Base-by-base conservation (phyloP, 1,284 basidiomycete genomes). In the Phylloboletellus chloephorus region DNA sequence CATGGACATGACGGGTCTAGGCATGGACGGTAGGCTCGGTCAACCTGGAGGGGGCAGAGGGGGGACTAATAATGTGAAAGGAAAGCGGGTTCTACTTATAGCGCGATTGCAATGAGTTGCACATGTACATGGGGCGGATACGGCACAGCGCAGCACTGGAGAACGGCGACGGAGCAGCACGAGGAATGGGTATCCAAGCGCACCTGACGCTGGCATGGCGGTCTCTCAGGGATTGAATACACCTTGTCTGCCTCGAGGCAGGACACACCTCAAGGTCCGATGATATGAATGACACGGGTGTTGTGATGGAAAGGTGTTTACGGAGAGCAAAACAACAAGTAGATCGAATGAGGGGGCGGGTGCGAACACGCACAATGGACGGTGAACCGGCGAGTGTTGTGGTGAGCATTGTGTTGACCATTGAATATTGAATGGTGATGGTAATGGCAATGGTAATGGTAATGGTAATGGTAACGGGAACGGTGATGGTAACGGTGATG, bases 21-120 rank as follows among this genome's bases (percentile, higher is more conserved):
- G n/a, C n/a, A n/a, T n/a, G n/a, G n/a, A n/a, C n/a, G n/a, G n/a
- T 26, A 35, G 37, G 39, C 53, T 31, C 49, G 54, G 20, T 59
- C 54, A 46, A 41, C 57, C 42, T 33, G 53, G 7, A 20, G 9
- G n/a, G n/a, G n/a, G n/a, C n/a, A n/a, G n/a, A n/a, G n/a, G n/a
- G n/a, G n/a, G n/a, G n/a, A n/a, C n/a, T n/a, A n/a, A n/a, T n/a
- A n/a, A n/a, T n/a, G n/a, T n/a, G n/a, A 34, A 43, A 31, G 35
- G 17, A 24, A 22, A 23, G 39, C 8, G 13, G 22, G 39, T 29
- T 9, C 31, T 53, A 32, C 44, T 56, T 54, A 53, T 57, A 55
- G 16, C 29, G 39, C 11, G n/a, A n/a, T 25, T 10, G 31, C 19
- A 26, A 33, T 20, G n/a, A 36, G 28, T 17, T 40, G 33, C 41